Base-by-base conservation (phyloP, 1,284 basidiomycete genomes). In the Mycena citricolor region DNA sequence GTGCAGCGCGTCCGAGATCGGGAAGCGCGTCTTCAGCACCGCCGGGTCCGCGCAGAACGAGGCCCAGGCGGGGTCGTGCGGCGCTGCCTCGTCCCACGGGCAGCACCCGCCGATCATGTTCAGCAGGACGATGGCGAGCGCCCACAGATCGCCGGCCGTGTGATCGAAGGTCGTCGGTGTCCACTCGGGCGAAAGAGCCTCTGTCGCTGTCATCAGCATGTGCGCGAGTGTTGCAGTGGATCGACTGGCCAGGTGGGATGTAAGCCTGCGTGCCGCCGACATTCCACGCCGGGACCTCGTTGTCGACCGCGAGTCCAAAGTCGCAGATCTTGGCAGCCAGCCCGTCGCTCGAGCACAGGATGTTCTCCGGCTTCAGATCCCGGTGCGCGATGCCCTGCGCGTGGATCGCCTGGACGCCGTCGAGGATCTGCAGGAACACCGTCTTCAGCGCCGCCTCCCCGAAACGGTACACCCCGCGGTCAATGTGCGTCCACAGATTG, bases 131-230 rank as follows among this genome's bases (percentile, higher is more conserved):
- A 94, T 80, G 12, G 90, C 91, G 46, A 97, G 73, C 2, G 94
- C 85, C 94, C 94, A 97, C 47, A 97, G 76, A 61, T 98, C 94
- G 62, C 83, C n/a, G n/a, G n/a, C n/a, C n/a, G n/a, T n/a, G n/a
- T n/a, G n/a, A n/a, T n/a, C n/a, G n/a, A n/a, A n/a, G n/a, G n/a
- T n/a, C n/a, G n/a, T n/a, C n/a, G n/a, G n/a, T n/a, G n/a, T n/a
- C n/a, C n/a, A n/a, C n/a, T n/a, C n/a, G n/a, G n/a, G n/a, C n/a
- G n/a, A n/a, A n/a, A n/a, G n/a, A 35, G 39, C 26, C 39, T 2
- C 19, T 32, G 32, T n/a, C 31, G 42, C n/a, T n/a, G n/a, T n/a
- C n/a, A n/a, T n/a, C n/a, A n/a, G n/a, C n/a, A n/a, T n/a, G n/a
- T n/a, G n/a, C n/a, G n/a, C n/a, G n/a, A n/a, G n/a, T n/a, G n/a